phyloP scores from a whole-genome alignment of 2,329 filamentous ascomycete genomes.

The Pseudogymnoascus sp. region DNA sequence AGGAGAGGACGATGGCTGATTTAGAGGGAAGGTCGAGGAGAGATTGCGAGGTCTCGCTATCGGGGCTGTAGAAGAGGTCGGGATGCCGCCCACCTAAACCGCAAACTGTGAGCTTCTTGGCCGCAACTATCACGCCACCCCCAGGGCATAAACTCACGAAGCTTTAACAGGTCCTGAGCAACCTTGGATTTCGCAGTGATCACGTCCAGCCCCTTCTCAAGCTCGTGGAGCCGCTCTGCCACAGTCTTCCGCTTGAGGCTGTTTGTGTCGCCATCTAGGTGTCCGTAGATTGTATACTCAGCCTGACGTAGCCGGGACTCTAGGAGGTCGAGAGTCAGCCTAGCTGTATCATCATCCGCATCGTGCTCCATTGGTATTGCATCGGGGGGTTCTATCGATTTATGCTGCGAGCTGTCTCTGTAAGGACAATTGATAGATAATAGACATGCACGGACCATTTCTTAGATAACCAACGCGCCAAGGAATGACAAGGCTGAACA shows the following conservation, averaged over 20 bases:
- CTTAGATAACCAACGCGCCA: slow-evolving; percentile 1
- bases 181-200: slow-evolving; percentile 24
- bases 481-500: neutral
- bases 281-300: slow-evolving; percentile 24
- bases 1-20: slow-evolving; percentile 27
- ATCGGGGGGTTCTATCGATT: neutral
- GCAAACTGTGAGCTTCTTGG: slow-evolving; percentile 14
- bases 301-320: slow-evolving; percentile 26
- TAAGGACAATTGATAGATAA: neutral
- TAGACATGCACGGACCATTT: slow-evolving; percentile 7
- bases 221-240: slow-evolving; percentile 5
- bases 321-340: slow-evolving; percentile 27
- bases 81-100: slow-evolving; percentile 26
- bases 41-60: slow-evolving; percentile 22
- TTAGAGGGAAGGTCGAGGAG: slow-evolving; percentile 23
- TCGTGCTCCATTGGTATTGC: slow-evolving; percentile 15
- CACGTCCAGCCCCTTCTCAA: slow-evolving; percentile 11
- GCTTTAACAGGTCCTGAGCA: slow-evolving; percentile 26
- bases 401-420: neutral
- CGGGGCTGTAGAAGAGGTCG: slow-evolving; percentile 27
- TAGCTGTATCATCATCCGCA: slow-evolving; percentile 26
- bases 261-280: neutral
- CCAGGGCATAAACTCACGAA: slow-evolving; percentile 22
- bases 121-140: neutral
- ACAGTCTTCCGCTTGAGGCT: neutral